Percentiles rank a stretch among this genome's conserved stretches.
These are phyloP conservation scores for Camellia lanceoleosa DNA, from an alignment of 148 eudicot genomes.

Conservation along the genomic window DNA sequence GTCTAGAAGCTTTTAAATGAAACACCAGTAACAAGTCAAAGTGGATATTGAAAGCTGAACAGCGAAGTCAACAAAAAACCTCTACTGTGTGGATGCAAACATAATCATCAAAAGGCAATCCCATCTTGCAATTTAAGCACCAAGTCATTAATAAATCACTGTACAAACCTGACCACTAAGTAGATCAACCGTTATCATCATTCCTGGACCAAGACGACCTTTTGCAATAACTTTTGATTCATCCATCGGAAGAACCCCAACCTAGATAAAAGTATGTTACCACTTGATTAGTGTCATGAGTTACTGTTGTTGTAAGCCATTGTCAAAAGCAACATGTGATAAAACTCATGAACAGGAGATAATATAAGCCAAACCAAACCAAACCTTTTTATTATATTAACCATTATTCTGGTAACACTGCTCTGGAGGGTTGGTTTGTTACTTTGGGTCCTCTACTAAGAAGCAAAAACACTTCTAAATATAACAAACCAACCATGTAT, in stretches of 20 bases:
- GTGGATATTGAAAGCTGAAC: neutral
- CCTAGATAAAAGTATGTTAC: constrained; percentile 51
- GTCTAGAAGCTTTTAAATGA: neutral
- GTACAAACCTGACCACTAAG: constrained; percentile 84
- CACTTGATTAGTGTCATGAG: constrained; percentile 30
- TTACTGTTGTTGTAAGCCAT: constrained; percentile 17
- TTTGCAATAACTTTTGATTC: constrained; percentile 92
- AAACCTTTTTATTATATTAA: too few relatives aligned
- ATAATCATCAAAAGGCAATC: neutral
- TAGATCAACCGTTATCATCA: constrained; percentile 95
- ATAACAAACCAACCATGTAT: too few relatives aligned
- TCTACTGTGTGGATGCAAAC: neutral
- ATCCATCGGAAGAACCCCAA: constrained; percentile 95
- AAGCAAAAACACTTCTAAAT: too few relatives aligned
- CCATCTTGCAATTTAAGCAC: neutral
- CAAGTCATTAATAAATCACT: neutral
- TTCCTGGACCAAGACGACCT: constrained; percentile 99
- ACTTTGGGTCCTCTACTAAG: too few relatives aligned
- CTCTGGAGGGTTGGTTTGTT: too few relatives aligned
- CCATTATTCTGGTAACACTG: too few relatives aligned
- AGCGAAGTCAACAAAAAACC: neutral
- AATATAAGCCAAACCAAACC: neutral
- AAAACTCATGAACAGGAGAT: neutral
- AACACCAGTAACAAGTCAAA: neutral
- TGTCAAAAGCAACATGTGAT: neutral